phyloP scores from a whole-genome alignment of 139 green algal species.

The Bryopsis sp. region DNA sequence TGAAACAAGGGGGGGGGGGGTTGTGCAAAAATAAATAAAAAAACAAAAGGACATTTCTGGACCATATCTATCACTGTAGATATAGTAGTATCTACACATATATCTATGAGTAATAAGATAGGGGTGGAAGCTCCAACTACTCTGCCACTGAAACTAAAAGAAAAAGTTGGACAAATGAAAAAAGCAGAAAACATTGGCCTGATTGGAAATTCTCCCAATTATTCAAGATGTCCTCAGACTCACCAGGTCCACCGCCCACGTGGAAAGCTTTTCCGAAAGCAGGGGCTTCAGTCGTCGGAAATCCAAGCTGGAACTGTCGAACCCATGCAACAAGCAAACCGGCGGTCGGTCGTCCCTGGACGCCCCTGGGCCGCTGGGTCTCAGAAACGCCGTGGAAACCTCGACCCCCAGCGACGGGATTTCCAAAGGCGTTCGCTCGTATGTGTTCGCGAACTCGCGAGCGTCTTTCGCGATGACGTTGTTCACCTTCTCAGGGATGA shows the following conservation, averaged over 20 bases:
- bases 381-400: constrained; percentile 5
- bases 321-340: constrained; percentile 81
- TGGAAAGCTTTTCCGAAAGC: constrained; percentile 43
- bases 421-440: neutral
- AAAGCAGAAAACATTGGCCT: no score
- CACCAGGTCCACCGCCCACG: constrained; percentile 78
- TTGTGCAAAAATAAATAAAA: no score
- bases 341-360: constrained; percentile 25
- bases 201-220: no score
- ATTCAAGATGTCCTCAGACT: neutral
- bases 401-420: neutral
- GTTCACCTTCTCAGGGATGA: constrained; percentile 2
- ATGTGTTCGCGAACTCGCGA: neutral
- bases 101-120: no score
- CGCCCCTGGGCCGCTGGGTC: no score
- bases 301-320: constrained; percentile 78
- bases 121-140: no score
- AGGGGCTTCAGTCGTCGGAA: constrained; percentile 71
- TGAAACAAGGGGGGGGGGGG: no score
- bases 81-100: no score
- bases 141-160: no score
- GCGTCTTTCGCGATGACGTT: neutral
- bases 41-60: no score
- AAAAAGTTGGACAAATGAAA: no score
- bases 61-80: no score